These are phyloP conservation scores for Diplodia corticola DNA, from an alignment of 2,329 filamentous ascomycete species.

Conservation along the genomic window DNA sequence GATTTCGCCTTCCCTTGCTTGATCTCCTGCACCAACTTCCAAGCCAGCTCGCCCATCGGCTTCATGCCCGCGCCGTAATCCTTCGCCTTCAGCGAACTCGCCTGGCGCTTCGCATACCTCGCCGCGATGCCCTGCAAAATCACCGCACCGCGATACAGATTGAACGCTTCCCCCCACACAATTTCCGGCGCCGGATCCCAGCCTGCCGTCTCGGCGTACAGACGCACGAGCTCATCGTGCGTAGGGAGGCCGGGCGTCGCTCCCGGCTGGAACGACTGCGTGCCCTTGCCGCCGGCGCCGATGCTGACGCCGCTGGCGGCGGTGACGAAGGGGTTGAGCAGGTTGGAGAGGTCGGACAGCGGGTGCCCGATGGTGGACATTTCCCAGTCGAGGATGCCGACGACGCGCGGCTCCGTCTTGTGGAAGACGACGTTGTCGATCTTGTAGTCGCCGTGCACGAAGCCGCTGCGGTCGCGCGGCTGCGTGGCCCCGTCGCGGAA, in stretches of 20 bases:
- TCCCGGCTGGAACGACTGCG: constrained; percentile 60
- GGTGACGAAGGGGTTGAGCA: constrained; percentile 55
- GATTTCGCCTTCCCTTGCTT: constrained; percentile 44
- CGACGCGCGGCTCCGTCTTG: constrained; percentile 80
- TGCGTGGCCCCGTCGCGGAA: constrained; percentile 70
- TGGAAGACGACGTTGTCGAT: constrained; percentile 70
- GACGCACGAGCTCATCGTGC: constrained; percentile 59
- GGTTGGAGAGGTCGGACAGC: constrained; percentile 83
- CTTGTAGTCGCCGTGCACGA: constrained; percentile 97
- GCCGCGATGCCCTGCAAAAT: constrained; percentile 92
- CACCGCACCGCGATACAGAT: constrained; percentile 58
- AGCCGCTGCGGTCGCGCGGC: constrained; percentile 72
- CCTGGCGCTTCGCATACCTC: constrained; percentile 78
- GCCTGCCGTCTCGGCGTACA: constrained; percentile 68
- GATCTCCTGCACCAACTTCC: constrained; percentile 65
- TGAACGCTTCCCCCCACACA: constrained; percentile 66
- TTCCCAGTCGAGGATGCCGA: constrained; percentile 96
- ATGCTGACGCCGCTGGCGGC: constrained; percentile 41
- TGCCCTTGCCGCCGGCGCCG: constrained; percentile 35
- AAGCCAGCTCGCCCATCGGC: constrained; percentile 76
- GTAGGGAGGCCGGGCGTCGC: constrained; percentile 66
- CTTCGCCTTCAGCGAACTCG: constrained; percentile 79
- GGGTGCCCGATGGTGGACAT: constrained; percentile 98
- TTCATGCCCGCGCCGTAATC: constrained; percentile 69
- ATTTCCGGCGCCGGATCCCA: constrained; percentile 67